phyloP scores from a whole-genome alignment of 495 filamentous ascomycete genomes.

The Aspergillus nanangensis region DNA sequence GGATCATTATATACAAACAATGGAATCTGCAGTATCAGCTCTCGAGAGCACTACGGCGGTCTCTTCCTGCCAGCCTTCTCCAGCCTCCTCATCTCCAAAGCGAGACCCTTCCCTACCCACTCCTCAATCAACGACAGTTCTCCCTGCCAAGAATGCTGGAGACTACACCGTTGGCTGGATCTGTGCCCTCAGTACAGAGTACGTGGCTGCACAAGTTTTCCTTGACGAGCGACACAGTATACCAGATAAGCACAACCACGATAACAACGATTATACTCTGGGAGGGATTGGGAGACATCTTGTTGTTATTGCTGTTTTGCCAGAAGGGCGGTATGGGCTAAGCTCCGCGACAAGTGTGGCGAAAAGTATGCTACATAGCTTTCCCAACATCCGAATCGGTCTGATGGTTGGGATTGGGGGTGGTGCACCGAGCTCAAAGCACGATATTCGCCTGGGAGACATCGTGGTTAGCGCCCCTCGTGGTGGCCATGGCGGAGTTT shows the following conservation, averaged over 20 bases:
- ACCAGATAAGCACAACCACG: neutral
- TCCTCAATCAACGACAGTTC: no score
- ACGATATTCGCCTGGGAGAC: slow-evolving; percentile 20
- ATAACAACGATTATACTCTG: slow-evolving; percentile 31
- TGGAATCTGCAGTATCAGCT: no score
- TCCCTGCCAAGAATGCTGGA: neutral
- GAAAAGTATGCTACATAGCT: slow-evolving; percentile 24
- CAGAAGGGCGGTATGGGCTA: slow-evolving; percentile 8
- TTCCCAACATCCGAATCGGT: slow-evolving; percentile 24
- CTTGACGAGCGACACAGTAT: neutral
- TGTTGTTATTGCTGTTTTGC: slow-evolving; percentile 22
- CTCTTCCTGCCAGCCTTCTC: no score
- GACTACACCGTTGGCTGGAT: slow-evolving; percentile 2
- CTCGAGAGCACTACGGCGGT: no score
- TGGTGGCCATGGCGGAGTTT: neutral
- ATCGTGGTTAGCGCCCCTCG: slow-evolving; percentile 2
- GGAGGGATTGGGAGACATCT: slow-evolving; percentile 27
- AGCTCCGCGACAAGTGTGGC: neutral
- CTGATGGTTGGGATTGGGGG: slow-evolving; percentile 23
- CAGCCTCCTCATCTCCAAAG: no score
- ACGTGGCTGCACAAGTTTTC: neutral
- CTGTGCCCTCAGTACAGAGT: neutral
- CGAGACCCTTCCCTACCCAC: no score
- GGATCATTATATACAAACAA: no score
- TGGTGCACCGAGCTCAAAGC: slow-evolving; percentile 14